Base-by-base conservation (phyloP, 768 basidiomycete genomes). In the Atractiella rhizophila region DNA sequence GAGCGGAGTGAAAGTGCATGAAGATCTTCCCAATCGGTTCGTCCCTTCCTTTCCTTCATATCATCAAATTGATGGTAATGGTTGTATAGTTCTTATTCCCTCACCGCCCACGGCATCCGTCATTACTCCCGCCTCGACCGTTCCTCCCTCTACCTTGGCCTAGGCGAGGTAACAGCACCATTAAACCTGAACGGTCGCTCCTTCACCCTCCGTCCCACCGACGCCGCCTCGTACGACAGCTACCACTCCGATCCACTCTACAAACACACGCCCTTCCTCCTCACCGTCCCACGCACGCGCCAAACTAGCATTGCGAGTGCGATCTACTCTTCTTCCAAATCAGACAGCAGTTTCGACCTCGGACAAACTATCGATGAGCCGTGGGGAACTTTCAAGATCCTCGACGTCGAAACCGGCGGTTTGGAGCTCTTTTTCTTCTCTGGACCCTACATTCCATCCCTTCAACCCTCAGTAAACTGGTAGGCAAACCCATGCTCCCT, bases 211-310 rank as follows among this genome's bases (percentile, higher is more conserved):
- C 48, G 47, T 26, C 52, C 48, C 11, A 48, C 56, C 5, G 56
- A 57, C 37, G 50, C 52, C 4, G 56, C 56, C 5, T 37, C 37
- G 0, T 57, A 57, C 38, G 55, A 56, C 39, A 48, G 55, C 19
- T 55, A 54, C 37, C 36, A 46, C 11, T 46, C 51, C 4, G 56
- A 57, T 37, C 55, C 55, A 38, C 48, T 57, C 11, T 59, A 59
- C 52, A 59, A 59, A 41, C 55, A 58, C 34, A 54, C 54, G 2
- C 57, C 57, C 0, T 57, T 54, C 36, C 47, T 59, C 2, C 50
- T 59, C 28, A 51, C 48, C 28, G 27, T 53, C 18, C 37, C 44
- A 6, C 36, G n/a, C 7, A 8, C 7, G 6, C 11, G 33, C 8
- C 7, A 7, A 10, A 34, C 33, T 7, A 6, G 7, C 21, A 7